These are phyloP conservation scores for Colletotrichum spinosum DNA, from an alignment of 2,329 filamentous ascomycete genomes.

Conservation along the genomic window DNA sequence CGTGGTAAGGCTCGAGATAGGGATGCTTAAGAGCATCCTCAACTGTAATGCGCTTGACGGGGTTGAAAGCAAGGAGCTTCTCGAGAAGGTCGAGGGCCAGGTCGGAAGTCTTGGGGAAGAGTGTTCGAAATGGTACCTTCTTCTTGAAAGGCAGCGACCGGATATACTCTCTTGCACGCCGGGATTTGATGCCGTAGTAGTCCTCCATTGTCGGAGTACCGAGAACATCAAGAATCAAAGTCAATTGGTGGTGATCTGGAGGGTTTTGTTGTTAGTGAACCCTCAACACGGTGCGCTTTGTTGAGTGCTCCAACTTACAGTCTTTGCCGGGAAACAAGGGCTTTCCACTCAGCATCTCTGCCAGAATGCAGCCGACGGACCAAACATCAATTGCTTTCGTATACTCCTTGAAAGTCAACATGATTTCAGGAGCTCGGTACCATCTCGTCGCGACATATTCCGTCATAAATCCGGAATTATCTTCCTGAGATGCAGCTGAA, in stretches of 20 bases:
- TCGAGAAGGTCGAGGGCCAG: slow-evolving; percentile 93
- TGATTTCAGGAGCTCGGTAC: slow-evolving; percentile 99
- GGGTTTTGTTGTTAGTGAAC: slow-evolving; percentile 23
- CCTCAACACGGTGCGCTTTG: not conserved
- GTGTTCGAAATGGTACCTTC: slow-evolving; percentile 96
- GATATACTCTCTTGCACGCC: slow-evolving; percentile 97
- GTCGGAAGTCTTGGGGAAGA: slow-evolving; percentile 99
- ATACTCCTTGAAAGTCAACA: slow-evolving; percentile 99
- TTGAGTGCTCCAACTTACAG: slow-evolving; percentile 68
- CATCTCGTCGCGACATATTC: slow-evolving; percentile 99
- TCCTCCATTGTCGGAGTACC: slow-evolving; percentile 99
- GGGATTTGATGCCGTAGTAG: slow-evolving; percentile 99
- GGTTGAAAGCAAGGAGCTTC: slow-evolving; percentile 97
- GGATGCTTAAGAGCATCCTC: slow-evolving; percentile 98
- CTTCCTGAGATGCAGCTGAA: slow-evolving; percentile 95
- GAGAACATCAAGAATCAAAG: slow-evolving; percentile 94
- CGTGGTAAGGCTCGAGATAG: slow-evolving; percentile 98
- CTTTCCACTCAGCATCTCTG: slow-evolving; percentile 99
- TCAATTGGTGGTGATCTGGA: slow-evolving; percentile 95
- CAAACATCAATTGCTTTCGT: slow-evolving; percentile 99
- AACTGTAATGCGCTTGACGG: slow-evolving; percentile 97
- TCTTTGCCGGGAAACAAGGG: slow-evolving; percentile 98
- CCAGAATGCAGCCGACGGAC: slow-evolving; percentile 98
- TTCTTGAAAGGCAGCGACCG: slow-evolving; percentile 99
- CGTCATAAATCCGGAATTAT: slow-evolving; percentile 99